Conservation (phyloP, 345 rosid genomes). For the Eucalyptus pauciflora region DNA sequence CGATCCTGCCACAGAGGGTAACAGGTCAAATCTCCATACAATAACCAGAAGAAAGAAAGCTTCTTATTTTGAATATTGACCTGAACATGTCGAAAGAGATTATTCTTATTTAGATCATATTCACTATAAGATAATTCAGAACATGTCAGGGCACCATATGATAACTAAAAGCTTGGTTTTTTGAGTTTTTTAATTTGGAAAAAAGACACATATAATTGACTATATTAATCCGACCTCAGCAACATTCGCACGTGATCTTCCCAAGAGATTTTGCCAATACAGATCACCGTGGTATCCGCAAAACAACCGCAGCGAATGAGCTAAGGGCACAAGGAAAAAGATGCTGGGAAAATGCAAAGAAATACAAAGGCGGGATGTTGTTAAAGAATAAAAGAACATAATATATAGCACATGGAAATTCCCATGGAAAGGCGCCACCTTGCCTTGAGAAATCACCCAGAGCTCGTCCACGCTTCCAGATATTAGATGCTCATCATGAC, state of each 20-base stretch:
- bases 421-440: neutral
- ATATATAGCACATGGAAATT: neutral
- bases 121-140: neutral
- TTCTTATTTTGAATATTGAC: conserved; percentile 67
- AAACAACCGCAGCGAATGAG: neutral
- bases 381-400: too few species aligned
- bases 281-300: neutral
- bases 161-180: neutral
- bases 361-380: too few species aligned
- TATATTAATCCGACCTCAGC: too few species aligned
- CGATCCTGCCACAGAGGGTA: conserved; percentile 19
- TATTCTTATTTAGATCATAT: neutral
- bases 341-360: neutral
- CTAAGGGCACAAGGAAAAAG: neutral
- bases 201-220: too few species aligned
- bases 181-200: neutral
- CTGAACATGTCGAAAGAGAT: neutral
- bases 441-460: neutral
- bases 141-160: neutral
- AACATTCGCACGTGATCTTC: rapidly evolving
- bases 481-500: neutral
- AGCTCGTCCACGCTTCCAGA: neutral
- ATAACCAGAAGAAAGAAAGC: neutral
- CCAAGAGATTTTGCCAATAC: neutral
- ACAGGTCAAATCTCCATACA: neutral